Evolutionary conservation across 73 alveolate species (phyloP), one percentile per base, ranked within the genome.

Genomic region (Symbiodinium natans): DNA sequence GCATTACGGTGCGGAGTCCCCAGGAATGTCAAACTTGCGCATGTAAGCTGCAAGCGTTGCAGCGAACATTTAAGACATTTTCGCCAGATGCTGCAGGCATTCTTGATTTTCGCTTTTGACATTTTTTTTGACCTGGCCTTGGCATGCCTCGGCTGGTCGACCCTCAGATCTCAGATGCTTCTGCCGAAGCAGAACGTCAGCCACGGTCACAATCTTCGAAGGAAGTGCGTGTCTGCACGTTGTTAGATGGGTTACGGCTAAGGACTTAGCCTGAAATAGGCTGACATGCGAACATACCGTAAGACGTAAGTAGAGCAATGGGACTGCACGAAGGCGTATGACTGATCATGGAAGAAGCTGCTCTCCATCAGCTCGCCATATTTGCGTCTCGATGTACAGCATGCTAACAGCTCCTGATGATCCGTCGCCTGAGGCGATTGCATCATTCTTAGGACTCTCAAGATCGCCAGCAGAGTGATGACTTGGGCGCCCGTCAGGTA

Each of bases 21-120:
- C 84, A 34, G 84, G 42, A 34, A 74, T 74, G 43, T 74, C 84
- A 11, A 74, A 74, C 41, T 74, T 74, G 84, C 42, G 42, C 40
- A 63, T 29, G 80, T 63, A 63, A 63, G 80, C 38, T 25, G 80
- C 80, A 23, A 23, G 13, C 9, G 2, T 63, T 25, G 80, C 77
- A 63, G 77, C 80, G 21, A n/a, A n/a, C n/a, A n/a, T 46, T 6
- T 36, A 63, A 63, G 13, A 63, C 36, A 23, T 63, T 63, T 63
- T n/a, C 17, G 80, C 80, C 29, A 63, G 80, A 63, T 63, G 80
- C 80, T 63, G 29, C 36, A 63, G 36, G 17, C 36, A 25, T 56
- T 23, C 36, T n/a, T 63, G 29, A 63, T 63, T 25, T 0, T 63
- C 33, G 36, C 27, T 63, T 27, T 9, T n/a, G 29, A 17, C 80